A percentile compares a stretch with the other conserved stretches of the same genome.
Evolutionary conservation across 2,329 filamentous ascomycete genomes (phyloP).

Genomic region (Tetracladium maxilliforme): DNA sequence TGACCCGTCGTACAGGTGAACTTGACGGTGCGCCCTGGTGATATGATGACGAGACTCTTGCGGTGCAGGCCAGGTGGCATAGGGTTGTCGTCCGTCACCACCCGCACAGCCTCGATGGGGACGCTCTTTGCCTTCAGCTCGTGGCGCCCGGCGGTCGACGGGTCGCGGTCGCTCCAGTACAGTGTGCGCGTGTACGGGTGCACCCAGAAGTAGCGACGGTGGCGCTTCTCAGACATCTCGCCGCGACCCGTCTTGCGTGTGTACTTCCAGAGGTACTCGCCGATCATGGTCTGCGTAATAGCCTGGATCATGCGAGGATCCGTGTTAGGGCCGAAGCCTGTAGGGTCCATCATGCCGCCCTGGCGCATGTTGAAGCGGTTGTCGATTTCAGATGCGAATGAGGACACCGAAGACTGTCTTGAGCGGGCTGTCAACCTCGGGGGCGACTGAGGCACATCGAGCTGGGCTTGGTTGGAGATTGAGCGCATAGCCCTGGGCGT

Average conservation of each 20-base stretch:
- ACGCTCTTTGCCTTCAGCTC: conserved; percentile 80
- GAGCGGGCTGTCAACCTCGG: too few species aligned
- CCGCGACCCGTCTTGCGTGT: conserved; percentile 86
- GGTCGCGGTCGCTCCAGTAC: conserved; percentile 92
- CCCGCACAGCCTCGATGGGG: conserved; percentile 80
- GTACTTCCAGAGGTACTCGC: conserved; percentile 98
- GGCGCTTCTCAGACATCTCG: conserved; percentile 76
- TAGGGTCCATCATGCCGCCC: conserved; percentile 32
- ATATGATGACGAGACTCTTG: conserved; percentile 83
- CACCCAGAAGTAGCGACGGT: conserved; percentile 97
- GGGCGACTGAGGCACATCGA: too few species aligned
- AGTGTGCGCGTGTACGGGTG: conserved; percentile 92
- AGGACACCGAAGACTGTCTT: conserved; percentile 78
- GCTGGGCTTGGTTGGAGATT: too few species aligned
- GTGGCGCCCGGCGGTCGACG: conserved; percentile 58
- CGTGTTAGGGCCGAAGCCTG: conserved; percentile 55
- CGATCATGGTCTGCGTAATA: conserved; percentile 99
- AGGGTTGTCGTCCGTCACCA: conserved; percentile 88
- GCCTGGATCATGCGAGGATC: conserved; percentile 98
- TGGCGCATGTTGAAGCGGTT: conserved; percentile 69
- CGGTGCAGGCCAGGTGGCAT: conserved; percentile 88
- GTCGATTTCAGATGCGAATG: conserved; percentile 89
- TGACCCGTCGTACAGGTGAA: conserved; percentile 91
- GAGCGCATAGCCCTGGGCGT: too few species aligned
- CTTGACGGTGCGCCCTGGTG: conserved; percentile 77